phyloP scores from a whole-genome alignment of 2,329 filamentous ascomycete species.

The Trichoderma sp. region DNA sequence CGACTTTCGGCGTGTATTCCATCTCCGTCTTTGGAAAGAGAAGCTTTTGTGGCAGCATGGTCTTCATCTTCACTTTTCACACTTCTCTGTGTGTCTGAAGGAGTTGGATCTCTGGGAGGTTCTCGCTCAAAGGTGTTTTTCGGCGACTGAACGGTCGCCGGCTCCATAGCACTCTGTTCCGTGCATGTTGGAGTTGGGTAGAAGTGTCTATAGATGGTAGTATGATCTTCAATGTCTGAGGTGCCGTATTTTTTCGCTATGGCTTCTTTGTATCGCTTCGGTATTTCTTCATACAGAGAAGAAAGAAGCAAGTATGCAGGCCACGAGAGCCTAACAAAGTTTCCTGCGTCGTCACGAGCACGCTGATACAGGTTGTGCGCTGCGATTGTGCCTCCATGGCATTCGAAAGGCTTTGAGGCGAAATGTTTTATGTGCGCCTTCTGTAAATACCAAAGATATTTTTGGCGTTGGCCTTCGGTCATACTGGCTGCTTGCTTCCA shows the following conservation, averaged over 20 bases:
- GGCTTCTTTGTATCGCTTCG: background rate
- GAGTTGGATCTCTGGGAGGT: too few species aligned
- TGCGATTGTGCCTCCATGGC: background rate
- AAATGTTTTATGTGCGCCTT: background rate
- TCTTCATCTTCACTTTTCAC: background rate
- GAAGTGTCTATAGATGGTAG: background rate
- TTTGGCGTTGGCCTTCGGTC: background rate
- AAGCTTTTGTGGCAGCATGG: too few species aligned
- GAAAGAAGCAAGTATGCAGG: background rate
- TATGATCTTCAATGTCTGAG: background rate
- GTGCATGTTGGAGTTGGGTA: background rate
- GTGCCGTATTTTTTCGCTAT: background rate
- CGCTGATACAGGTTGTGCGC: background rate
- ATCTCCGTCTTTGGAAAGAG: background rate
- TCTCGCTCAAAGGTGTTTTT: background rate
- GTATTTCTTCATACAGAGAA: background rate
- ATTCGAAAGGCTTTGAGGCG: background rate
- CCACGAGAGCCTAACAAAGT: background rate
- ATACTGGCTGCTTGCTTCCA: background rate
- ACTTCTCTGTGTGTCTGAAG: background rate
- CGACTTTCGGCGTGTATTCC: background rate
- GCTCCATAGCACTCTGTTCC: too few species aligned
- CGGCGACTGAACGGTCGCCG: background rate
- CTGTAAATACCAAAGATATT: background rate
- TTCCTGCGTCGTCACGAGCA: background rate